Conservation (phyloP, 1,284 basidiomycete species). For the Pseudozyma thailandica region DNA sequence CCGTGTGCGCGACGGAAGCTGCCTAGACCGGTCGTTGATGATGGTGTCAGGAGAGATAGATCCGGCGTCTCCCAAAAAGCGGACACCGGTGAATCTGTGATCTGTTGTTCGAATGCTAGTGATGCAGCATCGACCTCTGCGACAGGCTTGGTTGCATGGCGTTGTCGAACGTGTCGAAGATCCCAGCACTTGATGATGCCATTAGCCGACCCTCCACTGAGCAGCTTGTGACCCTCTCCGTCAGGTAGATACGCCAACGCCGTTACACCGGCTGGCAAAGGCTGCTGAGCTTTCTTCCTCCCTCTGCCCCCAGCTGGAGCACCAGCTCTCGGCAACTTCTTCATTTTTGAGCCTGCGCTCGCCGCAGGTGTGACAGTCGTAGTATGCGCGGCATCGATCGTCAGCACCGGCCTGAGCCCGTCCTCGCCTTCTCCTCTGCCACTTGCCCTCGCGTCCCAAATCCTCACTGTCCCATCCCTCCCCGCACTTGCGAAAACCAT, state of each 20-base stretch:
- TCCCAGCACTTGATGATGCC: conserved; percentile 65
- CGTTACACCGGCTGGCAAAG: conserved; percentile 51
- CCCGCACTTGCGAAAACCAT: conserved; percentile 60
- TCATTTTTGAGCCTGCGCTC: conserved; percentile 4
- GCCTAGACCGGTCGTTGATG: conserved; percentile 1
- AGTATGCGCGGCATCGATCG: conserved; percentile 57
- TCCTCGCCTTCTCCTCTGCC: conserved; percentile 4
- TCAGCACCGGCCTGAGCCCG: conserved; percentile 41
- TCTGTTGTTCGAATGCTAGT: not conserved
- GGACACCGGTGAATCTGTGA: not conserved
- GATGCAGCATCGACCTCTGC: conserved; percentile 12
- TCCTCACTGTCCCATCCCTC: conserved; percentile 60
- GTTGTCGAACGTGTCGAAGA: conserved; percentile 42
- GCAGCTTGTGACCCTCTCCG: conserved; percentile 49
- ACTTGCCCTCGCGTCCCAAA: conserved; percentile 55
- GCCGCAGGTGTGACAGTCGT: not conserved
- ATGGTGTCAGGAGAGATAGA: conserved; percentile 26
- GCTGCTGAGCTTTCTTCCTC: conserved; percentile 15
- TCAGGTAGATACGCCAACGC: conserved; percentile 52
- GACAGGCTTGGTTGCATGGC: conserved; percentile 2
- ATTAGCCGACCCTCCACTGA: conserved; percentile 57
- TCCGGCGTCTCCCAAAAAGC: conserved; percentile 37
- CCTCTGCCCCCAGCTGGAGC: not conserved
- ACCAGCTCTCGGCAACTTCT: conserved; percentile 2
- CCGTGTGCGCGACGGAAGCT: conserved; percentile 56